phyloP scores from a whole-genome alignment of 257 asterid genomes.

The Scutellaria minor region DNA sequence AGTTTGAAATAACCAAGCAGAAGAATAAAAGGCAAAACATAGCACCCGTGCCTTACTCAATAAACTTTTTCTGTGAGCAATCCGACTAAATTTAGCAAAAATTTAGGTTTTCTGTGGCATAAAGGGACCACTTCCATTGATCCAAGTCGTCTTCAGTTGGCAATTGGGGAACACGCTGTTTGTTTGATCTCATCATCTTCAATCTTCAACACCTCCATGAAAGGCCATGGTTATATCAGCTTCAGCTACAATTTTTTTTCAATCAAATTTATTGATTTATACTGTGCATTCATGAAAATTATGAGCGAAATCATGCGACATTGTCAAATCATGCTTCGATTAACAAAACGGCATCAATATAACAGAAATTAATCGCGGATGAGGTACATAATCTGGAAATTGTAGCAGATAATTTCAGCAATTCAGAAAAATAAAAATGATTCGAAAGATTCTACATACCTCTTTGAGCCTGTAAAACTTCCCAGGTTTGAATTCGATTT shows the following conservation, averaged over 20 bases:
- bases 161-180: conserved; percentile 17
- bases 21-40: conserved; percentile 30
- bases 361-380: conserved; percentile 23
- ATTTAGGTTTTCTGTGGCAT: conserved; percentile 21
- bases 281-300: neutral
- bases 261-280: neutral
- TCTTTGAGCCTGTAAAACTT: neutral
- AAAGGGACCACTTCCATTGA: conserved; percentile 35
- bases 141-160: too few relatives aligned
- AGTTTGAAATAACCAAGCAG: conserved; percentile 20
- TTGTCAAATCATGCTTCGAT: conserved; percentile 1
- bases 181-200: conserved; percentile 30
- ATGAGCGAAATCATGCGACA: conserved; percentile 3
- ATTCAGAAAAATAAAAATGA: neutral
- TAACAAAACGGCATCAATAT: neutral
- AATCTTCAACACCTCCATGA: conserved; percentile 3
- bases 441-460: neutral
- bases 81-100: conserved; percentile 27
- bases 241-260: neutral
- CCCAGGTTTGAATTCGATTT: conserved; percentile 22
- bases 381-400: neutral
- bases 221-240: conserved; percentile 10
- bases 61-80: conserved; percentile 7
- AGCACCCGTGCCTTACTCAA: conserved; percentile 14
- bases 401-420: neutral